These are phyloP conservation scores for Phytophthora chlamydospora DNA, from an alignment of 352 stramenopile genomes.

Conservation along the genomic window DNA sequence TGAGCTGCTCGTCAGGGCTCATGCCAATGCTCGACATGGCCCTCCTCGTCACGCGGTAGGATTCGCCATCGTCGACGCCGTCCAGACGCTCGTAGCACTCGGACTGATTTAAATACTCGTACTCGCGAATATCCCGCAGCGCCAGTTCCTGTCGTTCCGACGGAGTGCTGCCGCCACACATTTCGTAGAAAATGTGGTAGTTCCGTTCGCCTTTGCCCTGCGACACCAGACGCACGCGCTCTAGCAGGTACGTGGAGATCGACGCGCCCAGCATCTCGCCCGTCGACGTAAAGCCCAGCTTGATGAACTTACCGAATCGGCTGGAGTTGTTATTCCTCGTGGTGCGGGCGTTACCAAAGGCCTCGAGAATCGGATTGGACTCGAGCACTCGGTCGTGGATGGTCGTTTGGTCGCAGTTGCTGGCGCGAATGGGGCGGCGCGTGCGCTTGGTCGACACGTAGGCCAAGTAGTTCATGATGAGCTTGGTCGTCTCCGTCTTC, in stretches of 20 bases:
- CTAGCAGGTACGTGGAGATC: slow-evolving; percentile 95
- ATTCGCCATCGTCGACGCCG: slow-evolving; percentile 79
- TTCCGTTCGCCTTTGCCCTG: slow-evolving; percentile 95
- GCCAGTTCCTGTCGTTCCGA: slow-evolving; percentile 56
- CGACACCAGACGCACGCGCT: slow-evolving; percentile 95
- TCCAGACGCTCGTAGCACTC: slow-evolving; percentile 77
- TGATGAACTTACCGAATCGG: slow-evolving; percentile 97
- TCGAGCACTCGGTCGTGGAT: slow-evolving; percentile 92
- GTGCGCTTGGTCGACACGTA: slow-evolving; percentile 72
- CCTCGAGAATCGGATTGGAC: slow-evolving; percentile 96
- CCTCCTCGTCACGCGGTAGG: slow-evolving; percentile 71
- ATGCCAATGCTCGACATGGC: slow-evolving; percentile 90
- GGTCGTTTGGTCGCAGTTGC: slow-evolving; percentile 45
- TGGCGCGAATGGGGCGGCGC: slow-evolving; percentile 26
- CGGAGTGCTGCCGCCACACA: slow-evolving; percentile 78
- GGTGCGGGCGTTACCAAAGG: slow-evolving; percentile 95
- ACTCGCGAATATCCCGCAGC: slow-evolving; percentile 58
- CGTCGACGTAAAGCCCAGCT: slow-evolving; percentile 86
- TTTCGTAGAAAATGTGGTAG: slow-evolving; percentile 99
- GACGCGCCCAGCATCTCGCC: slow-evolving; percentile 83
- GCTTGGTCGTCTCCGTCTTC: slow-evolving; percentile 97
- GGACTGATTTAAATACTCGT: slow-evolving; percentile 88
- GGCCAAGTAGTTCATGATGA: slow-evolving; percentile 97
- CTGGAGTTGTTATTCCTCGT: slow-evolving; percentile 97
- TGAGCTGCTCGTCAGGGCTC: slow-evolving; percentile 69